Evolutionary conservation across 495 filamentous ascomycete genomes (phyloP), one percentile per base, ranked within the genome.

Genomic region (Schizothecium vesticola): DNA sequence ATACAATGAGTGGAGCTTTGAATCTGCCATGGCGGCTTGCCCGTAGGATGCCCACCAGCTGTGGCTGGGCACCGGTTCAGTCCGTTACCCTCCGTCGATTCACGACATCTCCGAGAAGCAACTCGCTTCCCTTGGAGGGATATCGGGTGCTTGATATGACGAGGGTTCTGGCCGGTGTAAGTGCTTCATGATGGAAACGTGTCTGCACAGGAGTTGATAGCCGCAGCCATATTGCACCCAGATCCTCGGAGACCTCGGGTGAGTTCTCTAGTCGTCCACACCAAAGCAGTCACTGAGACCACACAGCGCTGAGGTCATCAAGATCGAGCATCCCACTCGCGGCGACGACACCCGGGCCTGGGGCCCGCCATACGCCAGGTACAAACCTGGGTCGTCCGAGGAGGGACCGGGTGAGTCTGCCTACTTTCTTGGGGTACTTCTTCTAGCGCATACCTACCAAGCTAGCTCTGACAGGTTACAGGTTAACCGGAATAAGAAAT

Each of bases 401-500:
- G 79, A 91, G 66, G 92, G 92, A 1, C 89, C 91, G 2, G 95
- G 95, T 21, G 95, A 99, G 79, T 96, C 92, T 70, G 96, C 95
- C 8, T 99, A 99, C 77, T 99, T 95, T 72, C 81, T 99, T 12
- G 86, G 88, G 70, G 95, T 97, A 87, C 59, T 84, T 70, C 4
- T 13, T 16, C 24, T n/a, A 4, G 21, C 16, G 10, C 10, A 9
- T 29, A 23, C 31, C 16, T n/a, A 21, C 2, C 12, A 31, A 6
- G 22, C 11, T 19, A 26, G 23, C 5, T 22, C 72, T 56, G 12
- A 71, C 43, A 11, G 24, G 3, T 7, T n/a, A 9, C 67, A 95
- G 91, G 92, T 94, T 23, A 97, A 97, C 77, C 91, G 95, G 59
- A 99, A 99, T 80, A 99, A 99, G 77, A 97, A 93, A 74, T 98